These are phyloP conservation scores for Spiraea crenata DNA, from an alignment of 331 rosid genomes.

Conservation along the genomic window DNA sequence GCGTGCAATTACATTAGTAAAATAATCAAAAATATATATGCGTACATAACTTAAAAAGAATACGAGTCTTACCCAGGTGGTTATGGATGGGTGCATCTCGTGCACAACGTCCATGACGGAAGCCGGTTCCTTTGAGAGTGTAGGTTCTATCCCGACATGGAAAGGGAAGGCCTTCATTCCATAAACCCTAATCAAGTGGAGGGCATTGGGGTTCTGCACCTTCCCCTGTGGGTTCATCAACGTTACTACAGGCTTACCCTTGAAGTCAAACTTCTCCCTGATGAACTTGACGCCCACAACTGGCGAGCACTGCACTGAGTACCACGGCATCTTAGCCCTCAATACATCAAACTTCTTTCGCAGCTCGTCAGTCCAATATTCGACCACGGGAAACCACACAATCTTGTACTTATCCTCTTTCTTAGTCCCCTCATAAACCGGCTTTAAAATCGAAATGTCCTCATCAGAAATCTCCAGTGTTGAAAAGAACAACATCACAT, in stretches of 20 bases:
- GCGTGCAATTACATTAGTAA: too few relatives aligned
- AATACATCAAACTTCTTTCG: background rate
- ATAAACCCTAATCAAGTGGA: slow-evolving; percentile 38
- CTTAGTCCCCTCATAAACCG: background rate
- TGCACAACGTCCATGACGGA: background rate
- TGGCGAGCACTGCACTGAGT: background rate
- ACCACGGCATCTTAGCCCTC: too few relatives aligned
- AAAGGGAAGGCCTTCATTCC: slow-evolving; percentile 33
- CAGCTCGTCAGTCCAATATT: background rate
- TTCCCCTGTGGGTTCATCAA: background rate
- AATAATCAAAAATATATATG: too few relatives aligned
- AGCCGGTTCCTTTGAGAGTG: too few relatives aligned
- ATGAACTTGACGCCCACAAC: background rate
- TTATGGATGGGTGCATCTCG: slow-evolving; percentile 26
- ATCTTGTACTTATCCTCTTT: background rate
- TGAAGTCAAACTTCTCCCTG: background rate
- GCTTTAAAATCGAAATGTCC: background rate
- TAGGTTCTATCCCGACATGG: too few relatives aligned
- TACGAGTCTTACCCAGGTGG: slow-evolving; percentile 22
- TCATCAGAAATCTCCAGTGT: background rate
- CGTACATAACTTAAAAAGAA: too few relatives aligned
- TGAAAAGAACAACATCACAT: background rate
- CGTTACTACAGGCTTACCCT: background rate
- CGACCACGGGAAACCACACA: background rate
- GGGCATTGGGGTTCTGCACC: background rate